Evolutionary conservation across 139 green algal genomes (phyloP).

Genomic region (Medakamo hakoo): DNA sequence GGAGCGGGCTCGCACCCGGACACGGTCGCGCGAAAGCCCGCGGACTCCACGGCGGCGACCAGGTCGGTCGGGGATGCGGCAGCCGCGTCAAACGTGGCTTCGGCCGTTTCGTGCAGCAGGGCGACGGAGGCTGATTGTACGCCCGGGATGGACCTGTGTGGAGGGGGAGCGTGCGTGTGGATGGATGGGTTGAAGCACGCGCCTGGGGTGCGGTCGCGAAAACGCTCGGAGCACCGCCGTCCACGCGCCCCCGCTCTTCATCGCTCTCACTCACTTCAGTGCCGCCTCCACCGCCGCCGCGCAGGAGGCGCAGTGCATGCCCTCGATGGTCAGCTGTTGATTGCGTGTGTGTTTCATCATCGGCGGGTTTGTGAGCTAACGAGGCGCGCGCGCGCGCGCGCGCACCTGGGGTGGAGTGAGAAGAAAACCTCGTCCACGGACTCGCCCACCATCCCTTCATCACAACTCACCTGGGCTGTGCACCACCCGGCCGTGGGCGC

Average conservation of each 20-base stretch:
- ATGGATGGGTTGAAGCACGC: background rate
- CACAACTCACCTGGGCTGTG: too few species aligned
- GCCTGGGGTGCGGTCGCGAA: background rate
- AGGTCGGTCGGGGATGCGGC: conserved; percentile 15
- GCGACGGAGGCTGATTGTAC: conserved; percentile 44
- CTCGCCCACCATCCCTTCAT: too few species aligned
- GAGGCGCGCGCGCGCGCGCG: too few species aligned
- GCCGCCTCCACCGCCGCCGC: conserved; percentile 55
- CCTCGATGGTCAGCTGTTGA: conserved; percentile 46
- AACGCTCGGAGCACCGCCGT: too few species aligned
- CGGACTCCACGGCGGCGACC: conserved; percentile 43
- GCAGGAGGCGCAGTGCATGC: conserved; percentile 82
- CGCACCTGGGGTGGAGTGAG: too few species aligned
- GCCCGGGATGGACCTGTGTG: conserved; percentile 34
- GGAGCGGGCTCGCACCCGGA: too few species aligned
- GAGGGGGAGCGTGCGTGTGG: background rate
- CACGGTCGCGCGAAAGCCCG: conserved; percentile 49
- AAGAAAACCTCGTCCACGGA: too few species aligned
- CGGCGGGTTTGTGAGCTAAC: too few species aligned
- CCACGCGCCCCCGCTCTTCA: too few species aligned
- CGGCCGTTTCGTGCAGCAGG: conserved; percentile 47
- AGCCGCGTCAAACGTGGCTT: conserved; percentile 22
- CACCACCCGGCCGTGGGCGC: too few species aligned
- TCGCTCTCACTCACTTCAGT: conserved; percentile 21
- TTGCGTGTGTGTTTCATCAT: background rate